These are phyloP conservation scores for Lippia alba DNA, from an alignment of 305 asterid genomes.

Conservation along the genomic window DNA sequence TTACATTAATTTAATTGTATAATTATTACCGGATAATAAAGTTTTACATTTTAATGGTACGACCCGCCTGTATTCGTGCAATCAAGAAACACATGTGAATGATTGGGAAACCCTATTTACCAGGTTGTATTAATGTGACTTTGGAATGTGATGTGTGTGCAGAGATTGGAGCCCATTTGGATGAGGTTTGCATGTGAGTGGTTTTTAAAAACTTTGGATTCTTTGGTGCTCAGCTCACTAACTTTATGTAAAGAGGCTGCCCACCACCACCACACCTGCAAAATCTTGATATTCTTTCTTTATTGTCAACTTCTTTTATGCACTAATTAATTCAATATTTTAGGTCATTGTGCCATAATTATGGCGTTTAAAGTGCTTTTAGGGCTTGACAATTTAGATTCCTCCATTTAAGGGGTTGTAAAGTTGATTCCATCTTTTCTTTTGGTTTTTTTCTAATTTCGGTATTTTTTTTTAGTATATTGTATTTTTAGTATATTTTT, in stretches of 20 bases:
- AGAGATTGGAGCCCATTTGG: constrained; percentile 31
- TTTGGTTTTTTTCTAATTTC: too few relatives aligned
- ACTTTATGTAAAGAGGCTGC: constrained; percentile 30
- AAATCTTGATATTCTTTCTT: constrained; percentile 19
- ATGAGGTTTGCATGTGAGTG: constrained; percentile 38
- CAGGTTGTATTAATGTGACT: not conserved
- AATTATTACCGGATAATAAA: too few relatives aligned
- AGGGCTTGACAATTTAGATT: constrained; percentile 28
- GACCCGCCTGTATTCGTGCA: too few relatives aligned
- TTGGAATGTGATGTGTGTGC: constrained; percentile 23
- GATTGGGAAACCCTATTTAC: not conserved
- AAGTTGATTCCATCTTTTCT: constrained; percentile 34
- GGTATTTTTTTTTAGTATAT: too few relatives aligned
- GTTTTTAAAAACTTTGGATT: constrained; percentile 35
- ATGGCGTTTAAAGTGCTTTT: constrained; percentile 23
- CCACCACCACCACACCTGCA: constrained; percentile 37
- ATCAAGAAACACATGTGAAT: not conserved
- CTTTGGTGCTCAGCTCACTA: constrained; percentile 27
- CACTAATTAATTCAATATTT: not conserved
- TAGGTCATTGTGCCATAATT: constrained; percentile 13
- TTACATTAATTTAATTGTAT: too few relatives aligned
- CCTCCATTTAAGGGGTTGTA: constrained; percentile 30
- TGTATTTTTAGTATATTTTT: too few relatives aligned
- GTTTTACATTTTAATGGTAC: too few relatives aligned
- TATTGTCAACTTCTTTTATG: not conserved